These are phyloP conservation scores for Galerina sulciceps DNA, from an alignment of 768 basidiomycete species.

Conservation along the genomic window DNA sequence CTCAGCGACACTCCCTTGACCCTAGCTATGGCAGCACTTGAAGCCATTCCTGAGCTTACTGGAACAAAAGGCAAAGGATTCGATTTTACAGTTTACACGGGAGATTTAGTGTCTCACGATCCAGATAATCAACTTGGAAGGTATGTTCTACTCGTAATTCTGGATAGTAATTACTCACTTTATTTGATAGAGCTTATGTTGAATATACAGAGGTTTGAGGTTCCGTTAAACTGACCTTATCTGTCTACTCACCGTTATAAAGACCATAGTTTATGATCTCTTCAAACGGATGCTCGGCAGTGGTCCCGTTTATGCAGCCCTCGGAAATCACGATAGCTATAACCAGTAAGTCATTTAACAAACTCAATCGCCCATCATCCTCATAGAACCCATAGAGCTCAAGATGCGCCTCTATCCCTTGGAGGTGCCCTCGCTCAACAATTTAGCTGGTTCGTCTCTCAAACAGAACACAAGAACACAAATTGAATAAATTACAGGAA, in stretches of 20 bases:
- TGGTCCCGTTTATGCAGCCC: conserved; percentile 75
- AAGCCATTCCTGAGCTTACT: conserved; percentile 70
- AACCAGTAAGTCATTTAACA: conserved; percentile 50
- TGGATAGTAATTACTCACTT: not conserved
- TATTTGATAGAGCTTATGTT: conserved; percentile 52
- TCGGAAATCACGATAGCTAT: conserved; percentile 82
- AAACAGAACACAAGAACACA: not conserved
- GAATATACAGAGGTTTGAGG: conserved; percentile 62
- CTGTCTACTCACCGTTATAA: not conserved
- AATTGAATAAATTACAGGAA: conserved; percentile 48
- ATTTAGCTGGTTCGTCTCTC: conserved; percentile 61
- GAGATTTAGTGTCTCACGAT: conserved; percentile 78
- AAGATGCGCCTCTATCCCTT: conserved; percentile 64
- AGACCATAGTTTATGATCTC: conserved; percentile 71
- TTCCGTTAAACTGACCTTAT: not conserved
- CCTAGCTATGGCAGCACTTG: conserved; percentile 59
- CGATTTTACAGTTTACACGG: conserved; percentile 70
- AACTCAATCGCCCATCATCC: not conserved
- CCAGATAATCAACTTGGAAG: conserved; percentile 64
- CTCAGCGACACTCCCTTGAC: conserved; percentile 66
- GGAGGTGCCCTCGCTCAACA: conserved; percentile 58
- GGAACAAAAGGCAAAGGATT: conserved; percentile 66
- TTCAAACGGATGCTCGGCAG: conserved; percentile 63
- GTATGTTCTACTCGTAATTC: conserved; percentile 33
- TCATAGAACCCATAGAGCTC: conserved; percentile 39